Percentiles rank a stretch among this genome's conserved stretches.
Evolutionary conservation across 2,329 filamentous ascomycete species (phyloP).

Genomic region (Macrophomina pseudophaseolina): DNA sequence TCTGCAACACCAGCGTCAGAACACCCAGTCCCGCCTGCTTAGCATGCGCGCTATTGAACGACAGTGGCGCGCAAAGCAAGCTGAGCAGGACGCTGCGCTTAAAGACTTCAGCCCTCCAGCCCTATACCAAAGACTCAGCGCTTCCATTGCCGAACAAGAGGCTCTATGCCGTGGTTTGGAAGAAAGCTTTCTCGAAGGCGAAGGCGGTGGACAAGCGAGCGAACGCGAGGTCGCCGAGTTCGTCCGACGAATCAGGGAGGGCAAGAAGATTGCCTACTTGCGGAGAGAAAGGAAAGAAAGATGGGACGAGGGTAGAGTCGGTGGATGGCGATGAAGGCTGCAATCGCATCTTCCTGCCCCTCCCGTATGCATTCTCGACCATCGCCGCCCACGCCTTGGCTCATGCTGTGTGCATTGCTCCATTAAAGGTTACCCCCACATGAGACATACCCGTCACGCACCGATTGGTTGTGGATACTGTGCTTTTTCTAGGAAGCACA

Average conservation of each 20-base stretch:
- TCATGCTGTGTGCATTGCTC: background rate
- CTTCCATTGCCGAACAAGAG: constrained; percentile 82
- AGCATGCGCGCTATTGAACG: constrained; percentile 85
- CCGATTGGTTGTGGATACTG: background rate
- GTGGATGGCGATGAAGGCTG: constrained; percentile 74
- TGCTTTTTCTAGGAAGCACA: background rate
- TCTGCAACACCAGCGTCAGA: constrained; percentile 66
- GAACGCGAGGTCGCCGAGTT: constrained; percentile 88
- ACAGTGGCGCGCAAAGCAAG: constrained; percentile 88
- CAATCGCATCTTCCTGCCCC: constrained; percentile 29
- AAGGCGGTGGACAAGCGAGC: constrained; percentile 57
- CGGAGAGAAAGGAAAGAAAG: constrained; percentile 85
- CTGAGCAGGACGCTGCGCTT: constrained; percentile 84
- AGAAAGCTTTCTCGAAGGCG: constrained; percentile 85
- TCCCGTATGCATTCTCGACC: background rate
- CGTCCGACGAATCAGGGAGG: constrained; percentile 79
- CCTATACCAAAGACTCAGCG: constrained; percentile 79
- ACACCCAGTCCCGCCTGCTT: constrained; percentile 80
- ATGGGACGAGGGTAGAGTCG: constrained; percentile 95
- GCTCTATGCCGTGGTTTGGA: constrained; percentile 80
- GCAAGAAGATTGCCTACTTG: constrained; percentile 77
- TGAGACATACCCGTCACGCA: background rate
- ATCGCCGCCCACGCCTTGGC: background rate
- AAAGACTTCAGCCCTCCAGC: constrained; percentile 84
- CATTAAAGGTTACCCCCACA: constrained; percentile 11